Evolutionary conservation across 345 rosid species (phyloP).

Genomic region (Syzygium oleosum): DNA sequence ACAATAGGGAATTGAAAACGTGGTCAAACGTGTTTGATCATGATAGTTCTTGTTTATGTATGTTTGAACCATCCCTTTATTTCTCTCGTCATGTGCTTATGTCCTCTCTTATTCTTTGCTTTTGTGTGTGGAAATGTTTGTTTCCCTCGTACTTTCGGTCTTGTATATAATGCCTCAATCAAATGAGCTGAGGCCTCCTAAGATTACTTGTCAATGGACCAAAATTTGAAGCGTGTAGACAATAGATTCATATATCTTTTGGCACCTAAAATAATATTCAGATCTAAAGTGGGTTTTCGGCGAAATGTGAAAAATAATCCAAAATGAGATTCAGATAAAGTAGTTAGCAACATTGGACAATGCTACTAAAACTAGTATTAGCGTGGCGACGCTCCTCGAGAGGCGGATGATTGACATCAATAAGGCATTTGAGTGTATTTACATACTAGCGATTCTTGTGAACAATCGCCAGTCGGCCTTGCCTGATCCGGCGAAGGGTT

Average conservation of each 20-base stretch:
- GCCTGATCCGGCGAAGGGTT: too few species aligned
- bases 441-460: too few species aligned
- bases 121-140: background rate
- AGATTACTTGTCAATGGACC: background rate
- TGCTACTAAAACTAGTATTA: background rate
- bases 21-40: background rate
- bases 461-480: too few species aligned
- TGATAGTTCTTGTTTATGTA: background rate
- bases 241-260: background rate
- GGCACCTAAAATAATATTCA: background rate
- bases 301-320: background rate
- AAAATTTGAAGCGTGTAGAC: background rate
- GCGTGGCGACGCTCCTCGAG: background rate
- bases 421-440: too few species aligned
- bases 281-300: background rate
- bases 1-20: background rate
- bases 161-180: background rate
- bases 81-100: background rate
- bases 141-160: background rate
- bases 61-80: background rate
- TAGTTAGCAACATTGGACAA: background rate
- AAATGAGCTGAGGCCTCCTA: background rate
- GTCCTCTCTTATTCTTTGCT: background rate
- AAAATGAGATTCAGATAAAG: background rate
- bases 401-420: too few species aligned